Evolutionary conservation across 2,329 filamentous ascomycete species (phyloP).

Genomic region (Fusarium sp.): DNA sequence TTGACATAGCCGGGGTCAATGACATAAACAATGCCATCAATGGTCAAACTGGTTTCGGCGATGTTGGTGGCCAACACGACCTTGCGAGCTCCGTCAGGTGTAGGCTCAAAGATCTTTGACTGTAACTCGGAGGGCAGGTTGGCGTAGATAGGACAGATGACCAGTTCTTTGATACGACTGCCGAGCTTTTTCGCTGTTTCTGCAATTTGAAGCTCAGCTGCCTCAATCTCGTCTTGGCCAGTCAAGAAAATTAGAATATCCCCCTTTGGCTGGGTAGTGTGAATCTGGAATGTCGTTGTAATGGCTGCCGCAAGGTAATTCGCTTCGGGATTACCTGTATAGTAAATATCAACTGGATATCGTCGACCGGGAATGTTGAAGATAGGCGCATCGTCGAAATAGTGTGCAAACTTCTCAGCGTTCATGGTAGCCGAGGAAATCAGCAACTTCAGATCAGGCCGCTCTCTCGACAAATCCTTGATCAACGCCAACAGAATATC

Average conservation of each 20-base stretch:
- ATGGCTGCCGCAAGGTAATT: conserved; percentile 94
- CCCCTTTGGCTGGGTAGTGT: conserved; percentile 84
- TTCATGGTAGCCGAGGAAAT: conserved; percentile 97
- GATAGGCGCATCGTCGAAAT: conserved; percentile 92
- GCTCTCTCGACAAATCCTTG: conserved; percentile 85
- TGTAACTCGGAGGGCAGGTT: conserved; percentile 92
- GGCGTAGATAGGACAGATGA: conserved; percentile 94
- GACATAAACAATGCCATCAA: conserved; percentile 95
- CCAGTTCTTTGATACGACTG: conserved; percentile 83
- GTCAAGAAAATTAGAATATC: conserved; percentile 96
- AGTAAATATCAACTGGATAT: conserved; percentile 92
- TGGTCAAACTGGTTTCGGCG: conserved; percentile 93
- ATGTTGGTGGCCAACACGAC: conserved; percentile 97
- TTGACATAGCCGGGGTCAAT: conserved; percentile 97
- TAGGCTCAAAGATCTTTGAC: conserved; percentile 93
- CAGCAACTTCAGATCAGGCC: conserved; percentile 87
- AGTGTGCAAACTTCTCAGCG: conserved; percentile 89
- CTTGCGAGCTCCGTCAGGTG: conserved; percentile 85
- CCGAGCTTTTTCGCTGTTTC: conserved; percentile 91
- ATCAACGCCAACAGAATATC: conserved; percentile 90
- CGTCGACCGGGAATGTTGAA: conserved; percentile 93
- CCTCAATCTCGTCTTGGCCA: conserved; percentile 95
- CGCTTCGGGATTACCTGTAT: conserved; percentile 89
- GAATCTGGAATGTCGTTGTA: conserved; percentile 94
- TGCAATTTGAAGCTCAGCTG: conserved; percentile 83